These are phyloP conservation scores for Ophiocordyceps camponoti-floridani DNA, from an alignment of 2,329 filamentous ascomycete species.

Conservation along the genomic window DNA sequence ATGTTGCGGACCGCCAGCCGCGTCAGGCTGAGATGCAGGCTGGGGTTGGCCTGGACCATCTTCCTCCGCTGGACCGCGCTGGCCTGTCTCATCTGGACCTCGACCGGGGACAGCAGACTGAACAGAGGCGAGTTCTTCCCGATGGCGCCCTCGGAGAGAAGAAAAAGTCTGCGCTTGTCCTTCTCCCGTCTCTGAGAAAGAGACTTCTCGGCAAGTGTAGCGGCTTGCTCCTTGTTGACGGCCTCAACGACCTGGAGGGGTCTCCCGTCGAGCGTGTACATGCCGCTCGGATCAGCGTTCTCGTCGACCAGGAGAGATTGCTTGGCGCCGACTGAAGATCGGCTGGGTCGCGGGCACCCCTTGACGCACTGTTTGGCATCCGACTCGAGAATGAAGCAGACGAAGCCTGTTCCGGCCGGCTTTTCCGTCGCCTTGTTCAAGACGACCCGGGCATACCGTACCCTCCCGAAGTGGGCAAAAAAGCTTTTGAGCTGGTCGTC, in stretches of 20 bases:
- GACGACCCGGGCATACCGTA: conserved; percentile 83
- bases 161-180: conserved; percentile 79
- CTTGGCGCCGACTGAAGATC: conserved; percentile 32
- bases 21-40: conserved; percentile 73
- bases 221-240: conserved; percentile 68
- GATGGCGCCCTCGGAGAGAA: conserved; percentile 76
- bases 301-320: conserved; percentile 83
- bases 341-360: conserved; percentile 45
- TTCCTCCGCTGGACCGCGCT: conserved; percentile 77
- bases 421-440: conserved; percentile 72
- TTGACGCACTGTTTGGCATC: conserved; percentile 65
- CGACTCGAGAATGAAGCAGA: conserved; percentile 67
- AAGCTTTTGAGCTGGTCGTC: conserved; percentile 72
- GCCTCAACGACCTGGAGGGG: conserved; percentile 72
- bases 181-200: conserved; percentile 47
- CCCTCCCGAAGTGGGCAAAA: conserved; percentile 72
- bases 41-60: conserved; percentile 80
- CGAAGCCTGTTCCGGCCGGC: conserved; percentile 83
- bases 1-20: conserved; percentile 85
- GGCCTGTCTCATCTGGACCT: conserved; percentile 75
- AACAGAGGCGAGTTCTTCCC: conserved; percentile 61
- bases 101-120: conserved; percentile 55
- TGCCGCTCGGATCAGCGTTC: conserved; percentile 59
- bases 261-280: conserved; percentile 80
- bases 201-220: conserved; percentile 53